Base-by-base conservation (phyloP, 306 rosid species). In the Heteromeles arbutifolia region DNA sequence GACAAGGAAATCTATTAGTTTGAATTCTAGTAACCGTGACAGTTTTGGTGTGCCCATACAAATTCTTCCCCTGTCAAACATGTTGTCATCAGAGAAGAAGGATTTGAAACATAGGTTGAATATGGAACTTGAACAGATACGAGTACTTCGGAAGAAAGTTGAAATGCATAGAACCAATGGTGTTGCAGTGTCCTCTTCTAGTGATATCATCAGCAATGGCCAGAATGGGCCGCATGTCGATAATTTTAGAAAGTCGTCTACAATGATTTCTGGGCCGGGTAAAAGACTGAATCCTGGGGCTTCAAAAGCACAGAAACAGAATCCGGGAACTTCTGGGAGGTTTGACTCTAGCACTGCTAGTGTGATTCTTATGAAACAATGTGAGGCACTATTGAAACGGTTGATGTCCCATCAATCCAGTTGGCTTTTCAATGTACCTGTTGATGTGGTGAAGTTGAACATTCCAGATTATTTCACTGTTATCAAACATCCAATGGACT, bases 401-500 rank as follows among this genome's bases (percentile, higher is more conserved):
- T 65, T 92, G 84, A 87, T 87, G 93, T 50, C 56, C 32, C 94
- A 90, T 66, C 88, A 85, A 85, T 72, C 77, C 86, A 83, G 74
- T 62, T 87, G 93, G 96, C 90, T 89, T 70, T 92, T 92, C 81
- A 84, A 83, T 29, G 53, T 84, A 59, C 96, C 97, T 78, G 97
- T 92, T 45, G 97, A 92, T 87, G 85, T 74, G 8, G 92, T 77
- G 77, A 85, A 88, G 84, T 78, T 92, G 84, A 92, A 92, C 68
- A 83, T 92, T 81, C 92, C 91, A 1, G 97, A 90, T 82, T 92
- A 92, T 83, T 87, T 86, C 71, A 86, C 66, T 50, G 73, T 92
- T 57, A 90, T 92, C 45, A 92, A 92, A 84, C 79, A 78, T 68
- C 97, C 97, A 18, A 92, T 92, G 96, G 97, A 92, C 80, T 82